Evolutionary conservation across 176 grass and related monocot species (phyloP), one percentile per base, ranked within the genome.

Genomic region (Zea luxurians): DNA sequence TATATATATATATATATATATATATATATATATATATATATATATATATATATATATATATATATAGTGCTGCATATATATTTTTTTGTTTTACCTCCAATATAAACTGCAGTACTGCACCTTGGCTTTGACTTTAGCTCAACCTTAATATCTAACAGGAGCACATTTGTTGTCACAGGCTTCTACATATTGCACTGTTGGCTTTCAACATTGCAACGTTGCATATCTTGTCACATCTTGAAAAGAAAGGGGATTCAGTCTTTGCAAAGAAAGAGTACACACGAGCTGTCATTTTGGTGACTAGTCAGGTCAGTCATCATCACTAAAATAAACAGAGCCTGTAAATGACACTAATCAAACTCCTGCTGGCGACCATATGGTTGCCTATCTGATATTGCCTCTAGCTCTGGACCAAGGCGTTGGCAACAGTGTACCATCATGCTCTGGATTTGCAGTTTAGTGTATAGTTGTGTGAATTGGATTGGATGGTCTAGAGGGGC

Each of bases 191-290:
- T 59, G 81, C 70, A 42, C 77, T 94, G 61, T 67, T 95, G 66
- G 88, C 40, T 61, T 82, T 88, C 55, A 98, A 94, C 80, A 43
- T 58, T 76, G 49, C 73, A 48, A n/a, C 73, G 58, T 52, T 98
- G 71, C 61, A 69, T 50, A 70, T 88, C 37, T 77, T 98, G 74
- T 98, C 89, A 35, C 20, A 62, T 61, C 59, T 86, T 68, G 74
- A 78, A 80, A 80, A 85, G 36, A 83, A 76, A 71, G 84, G 78
- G 54, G 43, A 85, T 13, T 85, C 88, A 6, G 81, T 92, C 44
- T 92, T 92, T 87, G 63, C 81, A 63, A 90, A 91, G 59, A 94
- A 94, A 70, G 96, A 98, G 81, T 93, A 98, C 61, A 21, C 83
- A 63, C 87, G 91, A 65, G 92, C 88, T 85, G 89, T 95, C 83